Conservation (phyloP, 208 protist genomes). For the Blechomonas ayalai region DNA sequence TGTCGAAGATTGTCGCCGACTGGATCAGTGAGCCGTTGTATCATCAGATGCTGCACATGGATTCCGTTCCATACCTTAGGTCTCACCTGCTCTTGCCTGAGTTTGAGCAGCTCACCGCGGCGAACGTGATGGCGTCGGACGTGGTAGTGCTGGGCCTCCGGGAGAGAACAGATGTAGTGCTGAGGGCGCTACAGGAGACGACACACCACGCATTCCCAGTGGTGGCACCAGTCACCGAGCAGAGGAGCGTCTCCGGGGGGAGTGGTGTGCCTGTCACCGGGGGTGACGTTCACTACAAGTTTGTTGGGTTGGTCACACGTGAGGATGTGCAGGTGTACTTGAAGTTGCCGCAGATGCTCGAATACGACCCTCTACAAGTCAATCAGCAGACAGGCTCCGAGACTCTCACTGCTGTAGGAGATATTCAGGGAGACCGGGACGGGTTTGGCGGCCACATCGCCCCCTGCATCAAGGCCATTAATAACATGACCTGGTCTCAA, state of each 20-base stretch:
- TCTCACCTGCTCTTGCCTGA: conserved; percentile 45
- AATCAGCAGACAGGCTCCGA: not conserved
- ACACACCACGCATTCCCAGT: conserved; percentile 92
- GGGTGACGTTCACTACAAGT: conserved; percentile 38
- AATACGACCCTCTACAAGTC: not conserved
- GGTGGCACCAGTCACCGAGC: conserved; percentile 40
- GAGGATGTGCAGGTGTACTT: conserved; percentile 82
- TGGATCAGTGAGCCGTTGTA: conserved; percentile 86
- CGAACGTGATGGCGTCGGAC: conserved; percentile 86
- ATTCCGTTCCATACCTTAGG: conserved; percentile 83
- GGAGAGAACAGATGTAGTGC: conserved; percentile 68
- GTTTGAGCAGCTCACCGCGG: conserved; percentile 84
- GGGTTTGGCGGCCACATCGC: conserved; percentile 36
- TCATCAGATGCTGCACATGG: conserved; percentile 85
- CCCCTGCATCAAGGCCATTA: conserved; percentile 28
- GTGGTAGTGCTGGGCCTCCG: conserved; percentile 61
- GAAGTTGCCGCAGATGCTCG: conserved; percentile 39
- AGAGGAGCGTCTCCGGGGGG: not conserved
- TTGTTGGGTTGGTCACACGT: conserved; percentile 83
- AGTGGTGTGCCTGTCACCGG: too few species aligned
- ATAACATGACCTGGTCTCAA: conserved; percentile 68
- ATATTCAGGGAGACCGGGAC: conserved; percentile 23
- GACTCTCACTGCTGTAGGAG: not conserved
- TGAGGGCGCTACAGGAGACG: conserved; percentile 51
- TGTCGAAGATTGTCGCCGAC: conserved; percentile 89